Evolutionary conservation across 2,329 filamentous ascomycete species (phyloP), one percentile per base, ranked within the genome.

Genomic region (Didymella glomerata): DNA sequence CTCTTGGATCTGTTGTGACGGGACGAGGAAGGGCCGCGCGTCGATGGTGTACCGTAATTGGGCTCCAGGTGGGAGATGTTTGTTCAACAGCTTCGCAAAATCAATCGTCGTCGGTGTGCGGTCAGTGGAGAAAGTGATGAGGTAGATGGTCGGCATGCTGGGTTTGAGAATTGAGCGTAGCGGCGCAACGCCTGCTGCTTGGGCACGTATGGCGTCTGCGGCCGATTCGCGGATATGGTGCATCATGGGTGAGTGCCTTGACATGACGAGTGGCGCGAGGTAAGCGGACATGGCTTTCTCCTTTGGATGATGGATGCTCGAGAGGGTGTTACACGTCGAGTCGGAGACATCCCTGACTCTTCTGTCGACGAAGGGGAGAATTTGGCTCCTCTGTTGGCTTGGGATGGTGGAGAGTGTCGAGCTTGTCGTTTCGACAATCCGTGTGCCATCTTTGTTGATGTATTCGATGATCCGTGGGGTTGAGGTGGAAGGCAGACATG

Each of bases 31-130:
- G 28, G 16, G 24, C 10, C 55, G 51, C 4, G 65, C 67, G 44
- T 66, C 63, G 27, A 75, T 69, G 18, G 70, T 73, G 62, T 69
- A 71, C 9, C 69, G 60, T 11, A 71, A 66, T 0, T 61, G 62
- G 16, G 68, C 64, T 13, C 63, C 56, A 4, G 6, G 14, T 2
- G 67, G 67, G 0, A 69, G 32, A 25, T 72, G 63, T 1, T 58
- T 49, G n/a, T 58, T 13, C 14, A 69, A 60, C 14, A 71, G 55
- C 4, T 20, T 9, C 10, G 47, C 20, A 22, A 54, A 25, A n/a
- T 60, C 44, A 16, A 40, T 18, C 11, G 59, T 40, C 9, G 24
- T 44, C 8, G 45, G 58, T 8, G 52, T 53, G 28, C 56, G 57
- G 9, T 61, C 45, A 3, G 57, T 56, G 34, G 64, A 58, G 58